Base-by-base conservation (phyloP, 768 basidiomycete species). In the Podaxis sp. region DNA sequence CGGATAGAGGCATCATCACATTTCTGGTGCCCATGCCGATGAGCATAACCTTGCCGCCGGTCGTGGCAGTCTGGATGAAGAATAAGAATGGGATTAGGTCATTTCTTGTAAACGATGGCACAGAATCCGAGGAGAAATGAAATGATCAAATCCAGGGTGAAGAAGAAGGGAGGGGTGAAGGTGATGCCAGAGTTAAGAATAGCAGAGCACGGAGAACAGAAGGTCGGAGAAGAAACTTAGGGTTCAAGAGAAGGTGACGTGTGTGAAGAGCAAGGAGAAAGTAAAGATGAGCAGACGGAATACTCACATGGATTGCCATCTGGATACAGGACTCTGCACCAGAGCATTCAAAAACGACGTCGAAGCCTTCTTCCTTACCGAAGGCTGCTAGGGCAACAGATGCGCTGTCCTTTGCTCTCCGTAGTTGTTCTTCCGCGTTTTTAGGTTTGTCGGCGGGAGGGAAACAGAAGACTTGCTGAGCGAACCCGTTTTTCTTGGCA, bases 21-120 rank as follows among this genome's bases (percentile, higher is more conserved):
- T 88, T 90, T 63, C 89, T 85, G 15, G 93, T 86, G 67, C 96
- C 96, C 96, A 99, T 99, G 22, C 96, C 96, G 66, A 99, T 87
- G 69, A 95, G 90, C 82, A 94, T 88, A 61, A 97, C 93, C 72
- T 90, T 93, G 55, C 93, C 93, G 56, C 95, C 96, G 17, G 91
- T 80, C 57, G 83, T 80, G 15, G 95, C 93, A 68, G 88, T 85
- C 93, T 95, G 73, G 38, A 57, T 46, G 63, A 55, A 51, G 64
- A 30, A 66, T 58, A 62, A 52, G 66, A 36, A 36, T 17, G 36
- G 33, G 33, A 33, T 49, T 26, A 64, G 55, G 42, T 61, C 28
- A 57, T 39, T 22, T 49, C 28, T 17, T 39, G n/a, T 53, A 59
- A 55, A 56, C 38, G n/a, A 33, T 33, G 13, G 48, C 22, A 42